These are phyloP conservation scores for Metschnikowia lunata DNA, from an alignment of 805 yeast genomes.

Conservation along the genomic window DNA sequence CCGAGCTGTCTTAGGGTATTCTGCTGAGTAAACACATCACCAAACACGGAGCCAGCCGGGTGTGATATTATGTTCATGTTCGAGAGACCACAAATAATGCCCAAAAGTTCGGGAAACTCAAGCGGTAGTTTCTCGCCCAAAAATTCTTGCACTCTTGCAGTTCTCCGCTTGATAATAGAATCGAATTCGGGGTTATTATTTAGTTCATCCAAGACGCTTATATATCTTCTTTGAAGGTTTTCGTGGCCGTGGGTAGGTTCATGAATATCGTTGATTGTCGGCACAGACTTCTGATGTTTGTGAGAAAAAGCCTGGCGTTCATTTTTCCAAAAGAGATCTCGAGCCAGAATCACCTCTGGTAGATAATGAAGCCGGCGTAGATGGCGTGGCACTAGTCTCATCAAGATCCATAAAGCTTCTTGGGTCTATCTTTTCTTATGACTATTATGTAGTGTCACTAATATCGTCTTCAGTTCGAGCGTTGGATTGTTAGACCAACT, in stretches of 20 bases:
- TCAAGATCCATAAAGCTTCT: slow-evolving; percentile 4
- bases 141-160: slow-evolving; percentile 22
- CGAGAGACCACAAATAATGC: slow-evolving; percentile 29
- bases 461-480: no score
- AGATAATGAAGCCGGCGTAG: slow-evolving; percentile 9
- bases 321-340: slow-evolving; percentile 19
- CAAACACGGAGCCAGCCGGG: slow-evolving; percentile 9
- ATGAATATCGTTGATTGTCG: neutral
- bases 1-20: slow-evolving; percentile 27
- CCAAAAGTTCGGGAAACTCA: slow-evolving; percentile 23
- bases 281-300: slow-evolving; percentile 4
- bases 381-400: slow-evolving; percentile 8
- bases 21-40: slow-evolving; percentile 8
- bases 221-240: slow-evolving; percentile 6
- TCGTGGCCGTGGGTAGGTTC: neutral
- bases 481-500: no score
- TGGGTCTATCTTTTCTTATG: neutral
- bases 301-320: slow-evolving; percentile 10
- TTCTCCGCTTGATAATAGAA: slow-evolving; percentile 9
- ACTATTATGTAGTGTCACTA: no score
- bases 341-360: slow-evolving; percentile 20
- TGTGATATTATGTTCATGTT: slow-evolving; percentile 14
- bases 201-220: slow-evolving; percentile 7
- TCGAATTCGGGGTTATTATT: slow-evolving; percentile 9
- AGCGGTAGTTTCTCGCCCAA: slow-evolving; percentile 23